A percentile compares a stretch with the other conserved stretches of the same genome.
phyloP scores from a whole-genome alignment of 305 asterid species.

The Fraxinus greggii region DNA sequence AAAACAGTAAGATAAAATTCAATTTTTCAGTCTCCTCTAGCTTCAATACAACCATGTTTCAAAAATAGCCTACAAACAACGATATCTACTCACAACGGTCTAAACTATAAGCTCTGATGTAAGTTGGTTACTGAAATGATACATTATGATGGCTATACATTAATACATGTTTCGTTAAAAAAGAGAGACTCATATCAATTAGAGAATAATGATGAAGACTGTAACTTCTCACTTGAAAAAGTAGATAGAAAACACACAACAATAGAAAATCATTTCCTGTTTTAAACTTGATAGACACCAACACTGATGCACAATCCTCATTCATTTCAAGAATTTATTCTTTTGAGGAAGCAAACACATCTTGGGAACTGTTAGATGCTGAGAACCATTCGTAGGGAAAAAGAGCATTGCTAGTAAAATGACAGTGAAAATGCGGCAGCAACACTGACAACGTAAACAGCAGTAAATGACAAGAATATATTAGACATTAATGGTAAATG shows the following conservation, averaged over 20 bases:
- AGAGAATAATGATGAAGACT: neutral
- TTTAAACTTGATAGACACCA: conserved; percentile 10
- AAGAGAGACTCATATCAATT: neutral
- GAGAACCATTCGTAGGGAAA: conserved; percentile 16
- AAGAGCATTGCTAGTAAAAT: conserved; percentile 2
- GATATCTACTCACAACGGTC: neutral
- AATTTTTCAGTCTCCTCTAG: neutral
- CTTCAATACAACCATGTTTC: neutral
- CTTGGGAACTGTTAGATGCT: neutral
- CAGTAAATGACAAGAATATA: neutral
- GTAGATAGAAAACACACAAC: conserved; percentile 3
- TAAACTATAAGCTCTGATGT: neutral
- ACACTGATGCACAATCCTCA: neutral
- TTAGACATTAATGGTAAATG: neutral
- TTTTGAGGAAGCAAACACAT: conserved; percentile 4
- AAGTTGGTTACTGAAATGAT: conserved; percentile 11
- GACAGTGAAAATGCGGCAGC: conserved; percentile 10
- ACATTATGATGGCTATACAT: neutral
- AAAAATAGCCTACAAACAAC: neutral
- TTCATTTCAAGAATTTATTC: neutral
- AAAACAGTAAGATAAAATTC: neutral
- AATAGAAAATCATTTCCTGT: neutral
- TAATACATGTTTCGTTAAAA: neutral
- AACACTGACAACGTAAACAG: neutral
- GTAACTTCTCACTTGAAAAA: neutral